phyloP scores from a whole-genome alignment of 768 basidiomycete genomes.

The Baorangia bicolor region DNA sequence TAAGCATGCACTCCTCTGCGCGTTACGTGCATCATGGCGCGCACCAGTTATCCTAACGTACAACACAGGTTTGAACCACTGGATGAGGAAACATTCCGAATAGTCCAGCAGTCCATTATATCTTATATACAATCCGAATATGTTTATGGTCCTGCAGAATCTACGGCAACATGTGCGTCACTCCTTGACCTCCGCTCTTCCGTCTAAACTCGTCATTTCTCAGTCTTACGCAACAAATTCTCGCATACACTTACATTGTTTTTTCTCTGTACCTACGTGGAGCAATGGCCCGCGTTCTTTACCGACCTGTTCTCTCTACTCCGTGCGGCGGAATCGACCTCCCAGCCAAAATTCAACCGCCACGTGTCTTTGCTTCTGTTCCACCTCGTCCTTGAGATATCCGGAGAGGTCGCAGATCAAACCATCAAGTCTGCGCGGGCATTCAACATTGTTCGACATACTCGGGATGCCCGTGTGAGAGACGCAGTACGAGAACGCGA shows the following conservation, averaged over 20 bases:
- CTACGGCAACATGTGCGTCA: constrained; percentile 73
- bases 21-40: not conserved
- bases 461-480: constrained; percentile 79
- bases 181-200: not conserved
- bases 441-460: constrained; percentile 67
- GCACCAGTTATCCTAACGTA: constrained; percentile 5
- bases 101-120: constrained; percentile 73
- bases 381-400: constrained; percentile 90
- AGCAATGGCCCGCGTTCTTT: constrained; percentile 88
- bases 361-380: constrained; percentile 89
- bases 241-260: constrained; percentile 86
- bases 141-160: constrained; percentile 81
- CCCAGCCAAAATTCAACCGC: constrained; percentile 66
- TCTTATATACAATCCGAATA: constrained; percentile 88
- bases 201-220: constrained; percentile 11
- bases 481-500: constrained; percentile 91
- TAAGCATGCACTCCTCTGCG: constrained; percentile 40
- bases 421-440: constrained; percentile 85
- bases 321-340: constrained; percentile 54
- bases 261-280: constrained; percentile 84
- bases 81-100: constrained; percentile 67
- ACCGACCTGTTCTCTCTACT: constrained; percentile 73
- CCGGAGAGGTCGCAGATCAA: constrained; percentile 95
- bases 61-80: constrained; percentile 57
- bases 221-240: constrained; percentile 94